Evolutionary conservation across 495 filamentous ascomycete species (phyloP), one percentile per base, ranked within the genome.

Genomic region (Trichoderma reesei): DNA sequence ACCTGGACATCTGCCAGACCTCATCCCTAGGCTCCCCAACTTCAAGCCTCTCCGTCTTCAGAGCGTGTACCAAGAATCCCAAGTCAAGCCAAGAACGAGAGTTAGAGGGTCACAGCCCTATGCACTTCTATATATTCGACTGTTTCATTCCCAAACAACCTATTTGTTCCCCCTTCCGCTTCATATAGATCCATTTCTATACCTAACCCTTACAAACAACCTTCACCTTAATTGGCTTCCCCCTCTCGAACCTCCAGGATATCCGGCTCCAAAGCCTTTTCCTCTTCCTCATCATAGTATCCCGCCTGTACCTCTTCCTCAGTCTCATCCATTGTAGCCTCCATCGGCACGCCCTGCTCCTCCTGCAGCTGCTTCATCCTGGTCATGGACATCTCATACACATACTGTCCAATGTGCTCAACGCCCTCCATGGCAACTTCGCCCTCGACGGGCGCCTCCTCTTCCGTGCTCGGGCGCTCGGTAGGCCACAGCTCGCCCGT

Each of bases 341-440:
- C 68, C 11, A 70, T 69, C 18, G 69, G 75, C 33, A 82, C 78
- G 41, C 71, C 79, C 18, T 73, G 68, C 64, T 70, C 64, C 41
- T 67, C 76, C 44, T 75, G 71, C 60, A 83, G 62, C 70, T 82
- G 76, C 70, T 78, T 72, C 7, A 96, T 76, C 73, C 89, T 94
- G 26, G 92, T 90, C 68, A 87, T 81, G 13, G 92, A 93, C 91
- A 98, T 98, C 76, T 98, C 91, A 76, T 86, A 96, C 31, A 98
- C 94, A 76, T 96, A 98, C 76, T 96, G 90, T 5, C 94, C 95
- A 41, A 98, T 76, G 80, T 98, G 94, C 76, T 97, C 94, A 8
- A 97, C 85, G 38, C 90, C 85, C 69, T 90, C 90, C 90, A 98
- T 98, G 8, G 84, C 80, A 62, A 80, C 74, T 71, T 83, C 76